Base-by-base conservation (phyloP, 495 filamentous ascomycete species). In the Penicillium psychrofluorescens region DNA sequence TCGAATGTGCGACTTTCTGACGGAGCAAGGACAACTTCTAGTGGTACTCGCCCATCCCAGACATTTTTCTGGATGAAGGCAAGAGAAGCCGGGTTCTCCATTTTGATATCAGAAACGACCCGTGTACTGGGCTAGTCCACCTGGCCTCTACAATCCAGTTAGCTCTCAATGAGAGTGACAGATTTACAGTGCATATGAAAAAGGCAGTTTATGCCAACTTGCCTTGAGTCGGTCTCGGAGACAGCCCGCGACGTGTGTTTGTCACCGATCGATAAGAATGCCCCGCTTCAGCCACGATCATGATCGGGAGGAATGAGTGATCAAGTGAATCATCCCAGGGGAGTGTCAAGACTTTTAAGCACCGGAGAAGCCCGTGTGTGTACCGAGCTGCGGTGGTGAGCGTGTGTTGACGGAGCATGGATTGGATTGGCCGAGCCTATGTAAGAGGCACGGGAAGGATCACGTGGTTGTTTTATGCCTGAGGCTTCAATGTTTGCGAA, bases 1-100 rank as follows among this genome's bases (percentile, higher is more conserved):
- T 80, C 73, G 46, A 67, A 80, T 2, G 54, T 66, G 32, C 76
- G 68, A 43, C 75, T 77, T 55, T 80, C 76, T 9, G 68, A 70
- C 35, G 76, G 66, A 27, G 71, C 69, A 4, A 80, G 59, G 6
- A 54, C 61, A 45, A 80, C 76, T 41, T 76, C 64, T 35, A 80
- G 50, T 1, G 76, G 74, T 27, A 80, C 59, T 7, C 58, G 62
- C 12, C 76, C 76, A 8, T 69, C 56, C 76, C 76, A 79, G 41
- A 78, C 53, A 8, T 46, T 58, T 43, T 62, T 63, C 40, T 77
- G 76, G 34, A 79, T 67, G 22, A 52, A 53, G 42, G 40, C 54
- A 2, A 63, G 50, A 13, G 63, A 56, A 46, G 44, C 35, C 27
- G 43, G 44, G 35, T 34, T 59, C 28, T 61, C 55, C 57, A 57